Percentiles rank a stretch among this genome's conserved stretches.
phyloP scores from a whole-genome alignment of 306 rosid species.

The Styphnolobium japonicum region DNA sequence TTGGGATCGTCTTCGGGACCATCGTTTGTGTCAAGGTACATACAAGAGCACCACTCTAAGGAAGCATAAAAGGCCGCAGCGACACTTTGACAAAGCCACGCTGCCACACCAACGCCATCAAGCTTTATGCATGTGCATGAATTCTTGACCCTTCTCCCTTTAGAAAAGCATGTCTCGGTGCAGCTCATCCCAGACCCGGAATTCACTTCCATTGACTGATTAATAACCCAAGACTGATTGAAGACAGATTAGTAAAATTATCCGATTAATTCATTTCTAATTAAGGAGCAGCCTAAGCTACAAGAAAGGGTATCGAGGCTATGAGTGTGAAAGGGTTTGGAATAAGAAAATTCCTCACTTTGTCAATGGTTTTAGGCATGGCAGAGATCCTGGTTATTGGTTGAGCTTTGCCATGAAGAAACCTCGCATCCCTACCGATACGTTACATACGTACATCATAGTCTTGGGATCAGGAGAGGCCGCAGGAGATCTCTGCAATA shows the following conservation, averaged over 20 bases:
- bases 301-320: slow-evolving; percentile 1
- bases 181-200: slow-evolving; percentile 3
- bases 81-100: slow-evolving; percentile 29
- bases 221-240: not conserved
- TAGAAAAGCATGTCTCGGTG: slow-evolving; percentile 21
- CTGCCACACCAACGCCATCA: slow-evolving; percentile 24
- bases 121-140: slow-evolving; percentile 36
- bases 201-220: not conserved
- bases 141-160: slow-evolving; percentile 21
- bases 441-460: too few species aligned
- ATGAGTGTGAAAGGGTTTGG: slow-evolving; percentile 16
- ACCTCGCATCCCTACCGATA: too few species aligned
- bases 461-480: too few species aligned
- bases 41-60: slow-evolving; percentile 35
- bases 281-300: slow-evolving; percentile 10
- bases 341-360: slow-evolving; percentile 31
- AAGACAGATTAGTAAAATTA: not conserved
- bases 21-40: slow-evolving; percentile 28
- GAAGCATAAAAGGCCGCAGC: slow-evolving; percentile 32
- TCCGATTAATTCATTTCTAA: not conserved
- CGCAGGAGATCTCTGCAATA: too few species aligned
- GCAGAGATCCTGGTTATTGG: slow-evolving; percentile 22
- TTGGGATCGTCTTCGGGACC: slow-evolving; percentile 13
- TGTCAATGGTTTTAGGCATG: slow-evolving; percentile 21
- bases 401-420: not conserved